These are phyloP conservation scores for Quercus robur DNA, from an alignment of 306 rosid genomes.

Conservation along the genomic window DNA sequence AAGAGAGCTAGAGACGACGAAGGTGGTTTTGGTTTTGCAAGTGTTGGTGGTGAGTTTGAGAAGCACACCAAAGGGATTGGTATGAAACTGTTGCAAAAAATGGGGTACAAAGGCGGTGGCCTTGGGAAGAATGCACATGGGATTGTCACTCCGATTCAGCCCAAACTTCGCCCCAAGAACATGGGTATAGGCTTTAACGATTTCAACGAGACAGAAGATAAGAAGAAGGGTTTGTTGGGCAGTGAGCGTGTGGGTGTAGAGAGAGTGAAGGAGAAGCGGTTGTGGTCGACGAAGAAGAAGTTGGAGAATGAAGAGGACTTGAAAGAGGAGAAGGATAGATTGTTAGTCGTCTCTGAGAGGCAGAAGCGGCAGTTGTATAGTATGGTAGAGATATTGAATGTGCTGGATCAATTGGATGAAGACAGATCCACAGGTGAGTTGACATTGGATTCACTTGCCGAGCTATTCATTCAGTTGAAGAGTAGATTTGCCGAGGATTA, in stretches of 20 bases:
- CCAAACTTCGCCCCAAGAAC: slow-evolving; percentile 75
- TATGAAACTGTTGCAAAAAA: slow-evolving; percentile 69
- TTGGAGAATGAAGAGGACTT: slow-evolving; percentile 36
- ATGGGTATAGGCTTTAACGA: slow-evolving; percentile 83
- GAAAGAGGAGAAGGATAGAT: slow-evolving; percentile 72
- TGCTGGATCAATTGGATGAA: slow-evolving; percentile 50
- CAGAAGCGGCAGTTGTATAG: slow-evolving; percentile 70
- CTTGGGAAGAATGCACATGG: slow-evolving; percentile 92
- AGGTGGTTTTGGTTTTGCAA: slow-evolving; percentile 17
- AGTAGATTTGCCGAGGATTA: slow-evolving; percentile 58
- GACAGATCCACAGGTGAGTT: slow-evolving; percentile 28
- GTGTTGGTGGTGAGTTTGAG: slow-evolving; percentile 65
- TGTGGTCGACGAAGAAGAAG: slow-evolving; percentile 20
- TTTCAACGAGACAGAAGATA: slow-evolving; percentile 39
- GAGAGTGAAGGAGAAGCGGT: slow-evolving; percentile 49
- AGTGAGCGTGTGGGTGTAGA: slow-evolving; percentile 30
- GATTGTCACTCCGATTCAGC: slow-evolving; percentile 72
- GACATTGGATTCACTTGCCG: slow-evolving; percentile 69
- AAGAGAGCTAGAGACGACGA: slow-evolving; percentile 32
- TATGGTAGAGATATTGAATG: slow-evolving; percentile 50
- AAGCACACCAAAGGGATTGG: slow-evolving; percentile 86
- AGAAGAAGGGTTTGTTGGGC: slow-evolving; percentile 28
- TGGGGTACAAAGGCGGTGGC: slow-evolving; percentile 98
- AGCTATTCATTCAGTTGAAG: slow-evolving; percentile 53
- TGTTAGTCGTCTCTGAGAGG: slow-evolving; percentile 45